These are phyloP conservation scores for Chrysoporthe deuterocubensis DNA, from an alignment of 2,329 filamentous ascomycete species.

Conservation along the genomic window DNA sequence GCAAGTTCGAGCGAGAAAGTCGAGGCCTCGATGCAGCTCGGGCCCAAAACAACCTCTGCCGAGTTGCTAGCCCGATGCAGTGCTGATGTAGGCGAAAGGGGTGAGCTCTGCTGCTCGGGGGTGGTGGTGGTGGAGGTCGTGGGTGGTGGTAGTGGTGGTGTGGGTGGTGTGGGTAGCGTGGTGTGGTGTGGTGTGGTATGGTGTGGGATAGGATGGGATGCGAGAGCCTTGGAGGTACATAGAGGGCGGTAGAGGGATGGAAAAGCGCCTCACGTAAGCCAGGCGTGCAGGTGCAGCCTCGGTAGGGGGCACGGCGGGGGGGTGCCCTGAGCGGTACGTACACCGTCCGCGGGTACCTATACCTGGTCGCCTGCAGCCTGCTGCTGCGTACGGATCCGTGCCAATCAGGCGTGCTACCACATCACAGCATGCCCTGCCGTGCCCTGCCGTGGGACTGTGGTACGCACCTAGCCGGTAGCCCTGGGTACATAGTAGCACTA, in stretches of 20 bases:
- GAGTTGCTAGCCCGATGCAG: conserved; percentile 4
- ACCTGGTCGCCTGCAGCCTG: neutral
- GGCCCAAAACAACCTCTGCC: conserved; percentile 8
- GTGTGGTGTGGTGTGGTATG: conserved; percentile 3
- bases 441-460: too few species aligned
- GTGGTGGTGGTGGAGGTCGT: neutral
- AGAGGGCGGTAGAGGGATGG: neutral
- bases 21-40: neutral
- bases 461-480: too few species aligned
- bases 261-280: conserved; percentile 7
- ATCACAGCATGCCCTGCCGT: neutral
- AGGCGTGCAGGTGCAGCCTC: conserved; percentile 4
- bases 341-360: neutral
- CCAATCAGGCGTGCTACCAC: neutral
- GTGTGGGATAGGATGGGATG: neutral
- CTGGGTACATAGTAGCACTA: neutral
- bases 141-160: neutral
- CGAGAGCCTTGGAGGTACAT: neutral
- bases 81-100: neutral
- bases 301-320: neutral
- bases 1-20: neutral
- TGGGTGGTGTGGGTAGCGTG: neutral
- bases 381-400: neutral
- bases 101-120: neutral
- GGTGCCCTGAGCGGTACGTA: neutral